These are phyloP conservation scores for Chloranthus sessilifolius DNA, from an alignment of 164 flowering plant species.

Conservation along the genomic window DNA sequence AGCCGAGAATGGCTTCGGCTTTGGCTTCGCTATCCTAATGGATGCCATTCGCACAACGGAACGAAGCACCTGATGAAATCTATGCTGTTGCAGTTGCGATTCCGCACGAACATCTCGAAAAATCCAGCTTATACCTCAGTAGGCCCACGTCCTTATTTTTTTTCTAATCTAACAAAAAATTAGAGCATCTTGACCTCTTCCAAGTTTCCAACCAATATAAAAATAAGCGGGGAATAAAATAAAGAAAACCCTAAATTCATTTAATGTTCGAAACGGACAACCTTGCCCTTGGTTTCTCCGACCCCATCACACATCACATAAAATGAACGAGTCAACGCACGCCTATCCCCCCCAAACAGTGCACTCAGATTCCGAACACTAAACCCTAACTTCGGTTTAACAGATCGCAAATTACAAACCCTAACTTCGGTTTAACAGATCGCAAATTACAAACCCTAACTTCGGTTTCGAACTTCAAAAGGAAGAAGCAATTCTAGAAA, in stretches of 20 bases:
- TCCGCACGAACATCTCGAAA: slow-evolving; percentile 46
- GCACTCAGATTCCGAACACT: not conserved
- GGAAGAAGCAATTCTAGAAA: no score
- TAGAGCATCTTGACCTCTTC: slow-evolving; percentile 22
- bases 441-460: no score
- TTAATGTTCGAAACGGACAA: slow-evolving; percentile 6
- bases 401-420: no score
- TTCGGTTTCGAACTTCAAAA: no score
- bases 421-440: no score
- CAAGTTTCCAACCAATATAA: not conserved
- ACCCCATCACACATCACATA: slow-evolving; percentile 1
- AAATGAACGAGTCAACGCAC: not conserved
- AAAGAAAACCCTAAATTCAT: not conserved
- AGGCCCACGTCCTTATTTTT: slow-evolving; percentile 3
- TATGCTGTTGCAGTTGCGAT: slow-evolving; percentile 22
- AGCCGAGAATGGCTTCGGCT: no score
- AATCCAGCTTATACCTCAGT: slow-evolving; percentile 28
- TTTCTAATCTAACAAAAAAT: slow-evolving; percentile 6
- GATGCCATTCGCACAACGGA: slow-evolving; percentile 78
- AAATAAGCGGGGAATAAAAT: not conserved
- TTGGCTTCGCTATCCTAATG: slow-evolving; percentile 44
- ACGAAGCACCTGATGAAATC: slow-evolving; percentile 34
- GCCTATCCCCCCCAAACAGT: not conserved
- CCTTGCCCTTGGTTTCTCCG: not conserved
- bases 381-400: no score